Percentiles rank a stretch among this genome's conserved stretches.
Evolutionary conservation across 805 yeast genomes (phyloP).

Genomic region (Candida montana): DNA sequence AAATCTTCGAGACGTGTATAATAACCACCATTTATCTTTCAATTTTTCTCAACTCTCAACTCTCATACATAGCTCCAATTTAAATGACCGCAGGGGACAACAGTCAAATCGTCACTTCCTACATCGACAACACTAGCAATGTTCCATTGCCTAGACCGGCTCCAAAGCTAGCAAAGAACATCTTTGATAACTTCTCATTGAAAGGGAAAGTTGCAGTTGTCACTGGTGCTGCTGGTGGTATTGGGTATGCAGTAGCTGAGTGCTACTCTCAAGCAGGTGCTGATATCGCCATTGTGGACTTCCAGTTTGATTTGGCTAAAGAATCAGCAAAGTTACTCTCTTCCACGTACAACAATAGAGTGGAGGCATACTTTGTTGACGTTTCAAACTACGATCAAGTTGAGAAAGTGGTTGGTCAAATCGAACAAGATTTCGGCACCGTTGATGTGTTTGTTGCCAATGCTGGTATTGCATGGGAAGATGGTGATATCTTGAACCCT

Average conservation of each 20-base stretch:
- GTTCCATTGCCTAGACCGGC: slow-evolving; percentile 37
- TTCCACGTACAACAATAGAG: slow-evolving; percentile 56
- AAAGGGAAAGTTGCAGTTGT: slow-evolving; percentile 83
- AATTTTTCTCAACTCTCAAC: background rate
- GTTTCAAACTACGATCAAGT: slow-evolving; percentile 28
- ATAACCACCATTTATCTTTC: background rate
- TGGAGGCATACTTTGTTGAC: slow-evolving; percentile 47
- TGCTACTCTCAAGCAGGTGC: slow-evolving; percentile 90
- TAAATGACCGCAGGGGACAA: background rate
- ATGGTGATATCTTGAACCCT: slow-evolving; percentile 51
- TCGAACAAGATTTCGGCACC: slow-evolving; percentile 60
- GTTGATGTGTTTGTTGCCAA: slow-evolving; percentile 84
- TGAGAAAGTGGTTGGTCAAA: slow-evolving; percentile 28
- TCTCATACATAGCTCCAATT: background rate
- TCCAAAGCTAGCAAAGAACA: slow-evolving; percentile 47
- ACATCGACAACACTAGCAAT: background rate
- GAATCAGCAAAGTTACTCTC: slow-evolving; percentile 49
- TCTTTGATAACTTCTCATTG: slow-evolving; percentile 66
- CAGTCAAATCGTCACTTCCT: background rate
- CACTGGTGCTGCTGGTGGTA: slow-evolving; percentile 85
- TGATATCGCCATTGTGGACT: slow-evolving; percentile 51
- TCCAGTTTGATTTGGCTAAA: slow-evolving; percentile 22
- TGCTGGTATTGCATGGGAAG: slow-evolving; percentile 84
- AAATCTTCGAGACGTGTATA: too few species aligned
- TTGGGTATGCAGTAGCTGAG: slow-evolving; percentile 77